These are phyloP conservation scores for Pisolithus tinctorius DNA, from an alignment of 768 basidiomycete species.

Conservation along the genomic window DNA sequence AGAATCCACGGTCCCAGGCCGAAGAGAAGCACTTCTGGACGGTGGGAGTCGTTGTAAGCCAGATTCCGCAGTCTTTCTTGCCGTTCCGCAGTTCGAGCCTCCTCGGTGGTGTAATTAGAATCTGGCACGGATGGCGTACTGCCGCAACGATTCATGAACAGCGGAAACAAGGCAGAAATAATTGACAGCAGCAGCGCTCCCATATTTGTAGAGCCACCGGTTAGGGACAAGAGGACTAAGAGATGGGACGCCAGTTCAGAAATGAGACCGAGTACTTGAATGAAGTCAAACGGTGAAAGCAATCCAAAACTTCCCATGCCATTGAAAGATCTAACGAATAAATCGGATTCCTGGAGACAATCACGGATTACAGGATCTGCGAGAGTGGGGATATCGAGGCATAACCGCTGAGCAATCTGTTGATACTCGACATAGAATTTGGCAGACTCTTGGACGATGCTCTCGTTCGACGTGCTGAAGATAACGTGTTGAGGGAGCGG, in stretches of 20 bases:
- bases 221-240: slow-evolving; percentile 61
- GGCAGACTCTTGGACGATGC: slow-evolving; percentile 64
- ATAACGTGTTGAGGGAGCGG: slow-evolving; percentile 2
- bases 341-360: slow-evolving; percentile 79
- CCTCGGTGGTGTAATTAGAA: slow-evolving; percentile 41
- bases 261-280: slow-evolving; percentile 62
- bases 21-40: slow-evolving; percentile 79
- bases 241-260: slow-evolving; percentile 70
- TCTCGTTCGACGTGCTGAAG: slow-evolving; percentile 62
- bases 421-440: slow-evolving; percentile 71
- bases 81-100: slow-evolving; percentile 58
- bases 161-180: slow-evolving; percentile 52
- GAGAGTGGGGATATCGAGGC: slow-evolving; percentile 73
- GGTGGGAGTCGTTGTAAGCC: slow-evolving; percentile 66
- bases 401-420: slow-evolving; percentile 71
- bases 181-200: slow-evolving; percentile 56
- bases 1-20: slow-evolving; percentile 84
- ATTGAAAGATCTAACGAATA: slow-evolving; percentile 76
- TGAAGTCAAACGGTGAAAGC: slow-evolving; percentile 72
- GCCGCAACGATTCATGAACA: slow-evolving; percentile 47
- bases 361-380: slow-evolving; percentile 68
- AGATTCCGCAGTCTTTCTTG: slow-evolving; percentile 72
- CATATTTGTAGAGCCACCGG: slow-evolving; percentile 45
- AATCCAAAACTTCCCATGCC: slow-evolving; percentile 70
- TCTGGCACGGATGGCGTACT: slow-evolving; percentile 37